These are phyloP conservation scores for Fusarium sp. DNA, from an alignment of 2,329 filamentous ascomycete genomes.

Conservation along the genomic window DNA sequence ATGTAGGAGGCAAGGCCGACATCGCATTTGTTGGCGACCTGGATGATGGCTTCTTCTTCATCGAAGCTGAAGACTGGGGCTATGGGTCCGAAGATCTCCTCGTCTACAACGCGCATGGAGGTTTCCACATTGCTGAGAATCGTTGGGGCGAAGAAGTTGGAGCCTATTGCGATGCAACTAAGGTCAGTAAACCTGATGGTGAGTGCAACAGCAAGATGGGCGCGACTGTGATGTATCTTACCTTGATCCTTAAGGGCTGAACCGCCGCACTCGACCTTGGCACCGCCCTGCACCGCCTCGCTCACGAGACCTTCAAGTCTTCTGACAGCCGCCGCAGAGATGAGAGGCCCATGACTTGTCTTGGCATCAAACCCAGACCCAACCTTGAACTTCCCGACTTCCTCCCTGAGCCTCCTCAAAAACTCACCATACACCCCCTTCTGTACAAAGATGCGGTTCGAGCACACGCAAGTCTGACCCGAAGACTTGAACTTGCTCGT, in stretches of 20 bases:
- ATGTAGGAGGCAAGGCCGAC: constrained; percentile 72
- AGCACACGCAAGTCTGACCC: constrained; percentile 89
- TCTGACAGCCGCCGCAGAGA: background rate
- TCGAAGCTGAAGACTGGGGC: constrained; percentile 70
- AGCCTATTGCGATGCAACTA: constrained; percentile 42
- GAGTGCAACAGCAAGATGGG: background rate
- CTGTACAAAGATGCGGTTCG: constrained; percentile 79
- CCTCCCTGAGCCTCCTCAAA: constrained; percentile 64
- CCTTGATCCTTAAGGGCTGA: background rate
- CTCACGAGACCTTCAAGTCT: background rate
- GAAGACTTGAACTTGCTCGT: constrained; percentile 86
- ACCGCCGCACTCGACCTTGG: background rate
- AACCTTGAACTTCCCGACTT: constrained; percentile 52
- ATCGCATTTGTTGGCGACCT: constrained; percentile 65
- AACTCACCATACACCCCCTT: constrained; percentile 76
- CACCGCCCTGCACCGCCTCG: background rate
- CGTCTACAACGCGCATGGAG: constrained; percentile 64
- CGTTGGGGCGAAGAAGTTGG: constrained; percentile 73
- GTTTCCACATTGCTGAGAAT: constrained; percentile 66
- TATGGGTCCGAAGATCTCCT: constrained; percentile 73
- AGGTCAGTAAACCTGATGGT: background rate
- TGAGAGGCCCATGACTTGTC: constrained; percentile 73
- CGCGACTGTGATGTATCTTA: background rate
- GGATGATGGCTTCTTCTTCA: constrained; percentile 59
- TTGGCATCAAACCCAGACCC: constrained; percentile 68